Percentiles rank a stretch among this genome's conserved stretches.
These are phyloP conservation scores for Cutaneotrichosporon mucoides DNA, from an alignment of 1,284 basidiomycete genomes.

Conservation along the genomic window DNA sequence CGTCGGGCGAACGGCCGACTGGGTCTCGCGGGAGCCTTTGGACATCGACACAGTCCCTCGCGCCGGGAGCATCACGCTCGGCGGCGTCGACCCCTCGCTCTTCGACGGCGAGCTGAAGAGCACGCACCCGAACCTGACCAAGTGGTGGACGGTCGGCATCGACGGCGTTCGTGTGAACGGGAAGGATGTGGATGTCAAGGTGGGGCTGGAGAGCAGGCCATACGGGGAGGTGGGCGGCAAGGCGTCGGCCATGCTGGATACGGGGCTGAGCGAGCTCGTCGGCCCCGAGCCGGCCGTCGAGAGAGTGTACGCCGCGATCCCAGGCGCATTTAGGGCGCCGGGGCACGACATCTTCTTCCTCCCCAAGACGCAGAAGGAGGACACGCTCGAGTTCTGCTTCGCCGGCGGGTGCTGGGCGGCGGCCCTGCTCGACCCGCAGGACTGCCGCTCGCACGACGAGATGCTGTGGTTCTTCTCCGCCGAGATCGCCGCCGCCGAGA, in stretches of 20 bases:
- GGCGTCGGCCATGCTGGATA: not conserved
- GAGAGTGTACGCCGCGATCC: not conserved
- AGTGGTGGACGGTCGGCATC: not conserved
- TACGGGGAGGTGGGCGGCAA: not conserved
- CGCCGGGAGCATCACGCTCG: not conserved
- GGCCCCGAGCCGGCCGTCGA: not conserved
- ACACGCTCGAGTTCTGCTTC: not conserved
- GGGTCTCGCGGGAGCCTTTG: not conserved
- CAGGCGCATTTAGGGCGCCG: not conserved
- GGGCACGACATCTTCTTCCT: not conserved
- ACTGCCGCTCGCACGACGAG: not conserved
- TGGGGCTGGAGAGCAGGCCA: not conserved
- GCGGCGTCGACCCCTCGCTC: not conserved
- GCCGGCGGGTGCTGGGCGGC: not conserved
- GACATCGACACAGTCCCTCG: not conserved
- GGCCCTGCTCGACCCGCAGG: not conserved
- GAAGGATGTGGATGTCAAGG: not conserved
- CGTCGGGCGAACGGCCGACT: not conserved
- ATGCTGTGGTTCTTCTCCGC: not conserved
- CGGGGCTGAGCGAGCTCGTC: not conserved
- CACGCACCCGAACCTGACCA: conserved; percentile 47
- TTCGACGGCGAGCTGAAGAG: not conserved
- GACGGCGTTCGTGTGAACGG: not conserved
- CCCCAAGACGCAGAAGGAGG: not conserved
- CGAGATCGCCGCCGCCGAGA: not conserved